phyloP scores from a whole-genome alignment of 1,284 basidiomycete genomes.

The Cystobasidiaceae sp. region DNA sequence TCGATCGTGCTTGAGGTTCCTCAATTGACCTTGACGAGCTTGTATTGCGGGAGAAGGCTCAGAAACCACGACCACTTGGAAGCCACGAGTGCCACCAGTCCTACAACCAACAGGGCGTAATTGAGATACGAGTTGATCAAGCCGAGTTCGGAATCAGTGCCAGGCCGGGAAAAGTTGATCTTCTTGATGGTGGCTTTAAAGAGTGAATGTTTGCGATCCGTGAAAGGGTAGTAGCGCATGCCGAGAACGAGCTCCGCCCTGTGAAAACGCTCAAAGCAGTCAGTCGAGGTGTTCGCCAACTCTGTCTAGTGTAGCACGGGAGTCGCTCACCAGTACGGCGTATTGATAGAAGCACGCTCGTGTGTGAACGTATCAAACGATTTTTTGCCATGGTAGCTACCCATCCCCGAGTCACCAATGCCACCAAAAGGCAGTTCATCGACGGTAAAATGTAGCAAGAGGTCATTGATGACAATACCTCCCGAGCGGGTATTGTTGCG shows the following conservation, averaged over 20 bases:
- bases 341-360: conserved; percentile 49
- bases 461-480: conserved; percentile 38
- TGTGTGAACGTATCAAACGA: conserved; percentile 55
- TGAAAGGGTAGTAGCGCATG: conserved; percentile 20
- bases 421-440: conserved; percentile 53
- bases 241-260: conserved; percentile 25
- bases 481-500: conserved; percentile 42
- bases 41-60: neutral
- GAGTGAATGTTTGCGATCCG: conserved; percentile 7
- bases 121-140: neutral
- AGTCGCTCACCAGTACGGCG: conserved; percentile 48
- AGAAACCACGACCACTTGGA: neutral
- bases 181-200: neutral
- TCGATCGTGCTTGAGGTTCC: no score
- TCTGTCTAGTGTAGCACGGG: conserved; percentile 13
- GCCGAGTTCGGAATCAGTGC: neutral
- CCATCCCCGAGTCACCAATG: conserved; percentile 53
- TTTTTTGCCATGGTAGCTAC: conserved; percentile 51
- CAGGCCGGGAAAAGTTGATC: conserved; percentile 23
- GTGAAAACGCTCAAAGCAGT: neutral
- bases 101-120: neutral
- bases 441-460: conserved; percentile 50
- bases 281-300: neutral
- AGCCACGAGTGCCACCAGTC: neutral
- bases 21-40: neutral